A percentile compares a stretch with the other conserved stretches of the same genome.
phyloP scores from a whole-genome alignment of 2,329 filamentous ascomycete genomes.

The Aureobasidium subglaciale region DNA sequence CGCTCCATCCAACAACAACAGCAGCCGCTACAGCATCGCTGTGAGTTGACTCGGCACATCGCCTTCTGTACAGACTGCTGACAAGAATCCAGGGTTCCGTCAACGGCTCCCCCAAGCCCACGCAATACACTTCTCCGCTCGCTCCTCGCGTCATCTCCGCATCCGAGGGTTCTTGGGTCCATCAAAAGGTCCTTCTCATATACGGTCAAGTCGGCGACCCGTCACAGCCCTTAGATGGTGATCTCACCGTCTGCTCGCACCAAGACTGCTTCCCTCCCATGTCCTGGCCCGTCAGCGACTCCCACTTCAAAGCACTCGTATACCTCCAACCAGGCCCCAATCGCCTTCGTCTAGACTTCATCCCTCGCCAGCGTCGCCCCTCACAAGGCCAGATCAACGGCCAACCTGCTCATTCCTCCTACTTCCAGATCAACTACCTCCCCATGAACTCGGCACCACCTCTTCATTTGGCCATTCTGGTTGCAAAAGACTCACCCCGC shows the following conservation, averaged over 20 bases:
- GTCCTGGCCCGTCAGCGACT: constrained; percentile 80
- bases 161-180: constrained; percentile 77
- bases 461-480: constrained; percentile 77
- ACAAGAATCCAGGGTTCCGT: constrained; percentile 29
- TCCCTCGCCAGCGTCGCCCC: constrained; percentile 15
- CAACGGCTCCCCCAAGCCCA: constrained; percentile 34
- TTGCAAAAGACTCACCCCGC: constrained; percentile 79
- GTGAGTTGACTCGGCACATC: constrained; percentile 17
- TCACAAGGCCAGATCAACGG: constrained; percentile 50
- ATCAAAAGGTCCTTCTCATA: constrained; percentile 81
- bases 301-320: constrained; percentile 84
- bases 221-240: constrained; percentile 67
- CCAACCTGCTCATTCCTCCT: constrained; percentile 74
- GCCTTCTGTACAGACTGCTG: constrained; percentile 1
- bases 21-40: constrained; percentile 54
- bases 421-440: constrained; percentile 78
- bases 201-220: constrained; percentile 75
- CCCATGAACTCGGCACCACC: constrained; percentile 72
- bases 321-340: constrained; percentile 91
- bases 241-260: constrained; percentile 68
- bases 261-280: constrained; percentile 79
- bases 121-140: constrained; percentile 60
- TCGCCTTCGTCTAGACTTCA: constrained; percentile 77
- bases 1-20: constrained; percentile 20
- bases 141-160: constrained; percentile 75